These are phyloP conservation scores for Trametes gibbosa DNA, from an alignment of 768 basidiomycete genomes.

Conservation along the genomic window DNA sequence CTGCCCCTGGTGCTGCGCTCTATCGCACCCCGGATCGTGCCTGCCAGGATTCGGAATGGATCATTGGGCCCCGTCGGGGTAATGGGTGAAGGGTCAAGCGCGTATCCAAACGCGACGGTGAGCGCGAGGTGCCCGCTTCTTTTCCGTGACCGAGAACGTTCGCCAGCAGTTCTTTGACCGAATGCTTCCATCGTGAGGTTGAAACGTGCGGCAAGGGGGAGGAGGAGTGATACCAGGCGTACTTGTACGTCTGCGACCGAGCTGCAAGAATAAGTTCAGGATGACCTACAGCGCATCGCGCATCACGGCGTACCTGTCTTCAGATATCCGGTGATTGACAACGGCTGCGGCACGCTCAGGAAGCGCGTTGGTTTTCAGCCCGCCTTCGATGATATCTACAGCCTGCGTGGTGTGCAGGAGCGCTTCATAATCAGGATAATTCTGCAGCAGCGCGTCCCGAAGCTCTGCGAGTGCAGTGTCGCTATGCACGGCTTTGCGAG, in stretches of 20 bases:
- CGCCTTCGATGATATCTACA: conserved; percentile 53
- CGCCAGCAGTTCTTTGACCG: conserved; percentile 36
- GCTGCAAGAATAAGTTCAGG: not conserved
- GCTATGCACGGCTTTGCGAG: conserved; percentile 45
- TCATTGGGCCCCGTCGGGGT: conserved; percentile 37
- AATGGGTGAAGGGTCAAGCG: conserved; percentile 66
- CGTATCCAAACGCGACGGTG: conserved; percentile 44
- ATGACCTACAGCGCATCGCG: not conserved
- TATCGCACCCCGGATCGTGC: conserved; percentile 29
- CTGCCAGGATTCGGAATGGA: conserved; percentile 34
- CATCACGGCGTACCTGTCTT: conserved; percentile 10
- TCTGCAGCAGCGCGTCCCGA: conserved; percentile 39
- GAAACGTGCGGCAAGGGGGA: conserved; percentile 56
- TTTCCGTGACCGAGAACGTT: conserved; percentile 22
- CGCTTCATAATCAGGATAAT: conserved; percentile 33
- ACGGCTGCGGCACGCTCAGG: conserved; percentile 71
- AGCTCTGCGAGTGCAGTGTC: conserved; percentile 46
- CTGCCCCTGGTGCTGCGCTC: conserved; percentile 9
- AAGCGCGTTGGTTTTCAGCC: conserved; percentile 58
- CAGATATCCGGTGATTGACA: conserved; percentile 69
- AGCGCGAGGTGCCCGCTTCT: conserved; percentile 47
- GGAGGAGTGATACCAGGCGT: conserved; percentile 49
- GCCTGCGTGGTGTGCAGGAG: conserved; percentile 75
- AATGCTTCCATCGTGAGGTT: conserved; percentile 64
- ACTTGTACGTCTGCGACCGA: conserved; percentile 42